Base-by-base conservation (phyloP, 1,284 basidiomycete species). In the Moesziomyces aphidis region DNA sequence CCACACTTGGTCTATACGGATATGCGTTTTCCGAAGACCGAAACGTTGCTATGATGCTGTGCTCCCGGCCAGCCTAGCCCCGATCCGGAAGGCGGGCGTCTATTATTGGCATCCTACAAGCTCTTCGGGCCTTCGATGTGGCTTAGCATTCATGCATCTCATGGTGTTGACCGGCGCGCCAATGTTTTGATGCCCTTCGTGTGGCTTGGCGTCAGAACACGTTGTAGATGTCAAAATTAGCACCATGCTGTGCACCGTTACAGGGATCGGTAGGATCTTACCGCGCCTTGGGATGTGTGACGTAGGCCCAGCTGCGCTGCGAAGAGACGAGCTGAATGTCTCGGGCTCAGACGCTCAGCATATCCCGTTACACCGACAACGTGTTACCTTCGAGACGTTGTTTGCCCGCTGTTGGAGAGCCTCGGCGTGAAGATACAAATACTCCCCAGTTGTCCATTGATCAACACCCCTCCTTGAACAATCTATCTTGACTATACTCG, bases 161-260 rank as follows among this genome's bases (percentile, higher is more conserved):
- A 42, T n/a, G 2, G 39, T 17, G 17, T 19, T 19, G 39, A 15
- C 15, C 17, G 39, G 17, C 17, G 39, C 17, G 6, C 6, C 39
- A 4, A 17, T 36, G 13, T 6, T 17, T 15, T 15, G 11, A 17
- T 17, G 1, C 39, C 15, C 39, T 19, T 19, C 6, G 39, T 19
- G 39, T 42, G 39, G 39, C 39, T 19, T 42, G 39, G 39, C 39
- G 6, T 42, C n/a, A n/a, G n/a, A 7, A 19, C 17, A 19, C 15
- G 6, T 0, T 17, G 39, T 42, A 24, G 48, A 28, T 26, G 48
- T 28, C 48, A 49, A 24, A 28, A 31, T 28, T 49, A 49, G 48
- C 21, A 49, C 26, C 48, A 49, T 49, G 48, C 48, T 49, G 26
- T 48, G 46, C 48, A 6, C 26, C 19, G 23, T 9, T 49, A 10